phyloP scores from a whole-genome alignment of 2,329 filamentous ascomycete genomes.

The Tolypocladium pustulatum region DNA sequence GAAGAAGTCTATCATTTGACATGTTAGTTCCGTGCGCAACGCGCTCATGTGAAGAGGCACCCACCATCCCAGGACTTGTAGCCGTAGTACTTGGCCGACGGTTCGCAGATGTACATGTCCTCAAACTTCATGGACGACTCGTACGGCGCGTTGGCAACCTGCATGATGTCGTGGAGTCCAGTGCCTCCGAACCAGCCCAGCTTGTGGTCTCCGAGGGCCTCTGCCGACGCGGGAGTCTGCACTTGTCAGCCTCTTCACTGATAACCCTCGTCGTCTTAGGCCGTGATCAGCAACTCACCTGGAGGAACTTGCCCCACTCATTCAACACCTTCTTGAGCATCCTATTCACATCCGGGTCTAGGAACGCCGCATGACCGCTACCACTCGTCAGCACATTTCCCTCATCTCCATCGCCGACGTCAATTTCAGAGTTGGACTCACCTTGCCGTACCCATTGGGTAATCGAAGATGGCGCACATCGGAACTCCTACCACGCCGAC shows the following conservation, averaged over 20 bases:
- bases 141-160: slow-evolving; percentile 37
- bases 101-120: slow-evolving; percentile 51
- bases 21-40: background rate
- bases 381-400: background rate
- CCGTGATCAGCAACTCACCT: slow-evolving; percentile 18
- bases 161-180: slow-evolving; percentile 35
- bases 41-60: background rate
- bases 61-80: slow-evolving; percentile 56
- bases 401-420: background rate
- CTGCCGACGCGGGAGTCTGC: slow-evolving; percentile 40
- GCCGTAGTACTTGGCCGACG: slow-evolving; percentile 41
- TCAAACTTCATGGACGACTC: slow-evolving; percentile 38
- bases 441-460: slow-evolving; percentile 45
- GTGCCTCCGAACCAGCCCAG: slow-evolving; percentile 46
- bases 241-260: background rate
- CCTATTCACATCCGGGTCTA: slow-evolving; percentile 43
- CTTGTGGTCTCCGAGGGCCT: slow-evolving; percentile 31
- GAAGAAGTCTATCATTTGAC: slow-evolving; percentile 43
- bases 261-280: background rate
- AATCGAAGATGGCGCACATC: slow-evolving; percentile 42
- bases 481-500: slow-evolving; percentile 45
- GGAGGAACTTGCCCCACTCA: slow-evolving; percentile 45
- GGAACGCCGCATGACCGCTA: slow-evolving; percentile 41
- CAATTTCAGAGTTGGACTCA: slow-evolving; percentile 6
- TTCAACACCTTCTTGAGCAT: slow-evolving; percentile 44